Evolutionary conservation across 2,329 filamentous ascomycete genomes (phyloP).

Genomic region (Aspergillus oerlinghausenensis): DNA sequence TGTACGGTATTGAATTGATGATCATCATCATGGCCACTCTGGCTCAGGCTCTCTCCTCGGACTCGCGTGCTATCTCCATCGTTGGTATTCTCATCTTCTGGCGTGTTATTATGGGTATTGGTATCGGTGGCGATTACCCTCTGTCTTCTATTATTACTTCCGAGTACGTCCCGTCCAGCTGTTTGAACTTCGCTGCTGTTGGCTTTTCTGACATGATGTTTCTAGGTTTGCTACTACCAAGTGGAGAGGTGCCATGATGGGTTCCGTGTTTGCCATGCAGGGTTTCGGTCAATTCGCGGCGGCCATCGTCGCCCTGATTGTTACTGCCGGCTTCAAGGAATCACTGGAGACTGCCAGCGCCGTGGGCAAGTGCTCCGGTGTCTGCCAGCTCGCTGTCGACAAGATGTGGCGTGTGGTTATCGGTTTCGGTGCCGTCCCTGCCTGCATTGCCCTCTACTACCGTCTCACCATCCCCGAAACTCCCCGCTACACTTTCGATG

Average conservation of each 20-base stretch:
- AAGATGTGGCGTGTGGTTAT: slow-evolving; percentile 85
- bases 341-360: slow-evolving; percentile 52
- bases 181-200: background rate
- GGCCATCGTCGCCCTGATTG: slow-evolving; percentile 70
- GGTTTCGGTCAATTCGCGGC: slow-evolving; percentile 74
- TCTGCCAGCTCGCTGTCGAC: slow-evolving; percentile 68
- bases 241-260: slow-evolving; percentile 85
- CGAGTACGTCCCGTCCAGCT: slow-evolving; percentile 45
- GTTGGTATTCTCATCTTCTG: slow-evolving; percentile 65
- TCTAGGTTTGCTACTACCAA: slow-evolving; percentile 72
- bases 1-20: slow-evolving; percentile 80
- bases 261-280: slow-evolving; percentile 81
- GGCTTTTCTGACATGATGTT: background rate
- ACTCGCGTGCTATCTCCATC: slow-evolving; percentile 58
- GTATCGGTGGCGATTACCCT: slow-evolving; percentile 79
- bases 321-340: slow-evolving; percentile 66
- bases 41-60: slow-evolving; percentile 63
- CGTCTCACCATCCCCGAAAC: slow-evolving; percentile 84
- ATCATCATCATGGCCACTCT: slow-evolving; percentile 75
- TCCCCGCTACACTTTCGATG: slow-evolving; percentile 81
- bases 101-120: slow-evolving; percentile 74
- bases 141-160: slow-evolving; percentile 80
- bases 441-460: slow-evolving; percentile 78
- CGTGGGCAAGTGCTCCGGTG: slow-evolving; percentile 55
- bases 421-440: slow-evolving; percentile 75